Evolutionary conservation across 164 flowering plant genomes (phyloP).

Genomic region (Magnolia kwangsiensis): DNA sequence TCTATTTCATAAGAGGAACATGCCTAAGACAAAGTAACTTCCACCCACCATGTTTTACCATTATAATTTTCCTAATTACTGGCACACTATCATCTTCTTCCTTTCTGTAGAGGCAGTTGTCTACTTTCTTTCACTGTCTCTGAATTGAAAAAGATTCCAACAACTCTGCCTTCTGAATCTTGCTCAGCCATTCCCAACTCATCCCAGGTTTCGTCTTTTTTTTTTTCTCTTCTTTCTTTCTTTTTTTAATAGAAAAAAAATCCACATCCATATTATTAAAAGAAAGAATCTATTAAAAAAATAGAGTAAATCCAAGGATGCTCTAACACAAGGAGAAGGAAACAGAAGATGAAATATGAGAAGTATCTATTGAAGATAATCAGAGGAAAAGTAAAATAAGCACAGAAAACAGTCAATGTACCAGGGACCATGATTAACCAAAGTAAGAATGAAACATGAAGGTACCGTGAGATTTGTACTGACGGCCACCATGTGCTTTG

Average conservation of each 20-base stretch:
- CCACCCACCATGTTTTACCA: background rate
- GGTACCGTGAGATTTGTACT: constrained; percentile 87
- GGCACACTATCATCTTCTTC: too few relatives aligned
- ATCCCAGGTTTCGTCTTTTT: background rate
- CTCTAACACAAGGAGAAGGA: background rate
- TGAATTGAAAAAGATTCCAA: background rate
- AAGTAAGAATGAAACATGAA: background rate
- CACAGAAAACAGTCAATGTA: background rate
- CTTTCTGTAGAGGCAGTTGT: background rate
- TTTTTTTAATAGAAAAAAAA: too few relatives aligned
- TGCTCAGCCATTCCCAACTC: background rate
- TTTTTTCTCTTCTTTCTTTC: too few relatives aligned
- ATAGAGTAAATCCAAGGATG: background rate
- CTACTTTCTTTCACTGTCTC: too few relatives aligned
- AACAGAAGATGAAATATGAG: too few relatives aligned
- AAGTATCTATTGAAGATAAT: too few relatives aligned
- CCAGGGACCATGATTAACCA: background rate
- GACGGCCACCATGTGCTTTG: constrained; percentile 99
- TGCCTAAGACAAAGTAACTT: background rate
- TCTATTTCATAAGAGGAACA: background rate
- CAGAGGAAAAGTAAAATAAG: too few relatives aligned
- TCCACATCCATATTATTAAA: background rate
- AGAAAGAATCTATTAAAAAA: too few relatives aligned
- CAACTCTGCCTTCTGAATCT: background rate
- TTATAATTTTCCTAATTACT: background rate